Evolutionary conservation across 1,139 yeast genomes (phyloP), one percentile per base, ranked within the genome.

Genomic region (Yamadazyma triangularis): DNA sequence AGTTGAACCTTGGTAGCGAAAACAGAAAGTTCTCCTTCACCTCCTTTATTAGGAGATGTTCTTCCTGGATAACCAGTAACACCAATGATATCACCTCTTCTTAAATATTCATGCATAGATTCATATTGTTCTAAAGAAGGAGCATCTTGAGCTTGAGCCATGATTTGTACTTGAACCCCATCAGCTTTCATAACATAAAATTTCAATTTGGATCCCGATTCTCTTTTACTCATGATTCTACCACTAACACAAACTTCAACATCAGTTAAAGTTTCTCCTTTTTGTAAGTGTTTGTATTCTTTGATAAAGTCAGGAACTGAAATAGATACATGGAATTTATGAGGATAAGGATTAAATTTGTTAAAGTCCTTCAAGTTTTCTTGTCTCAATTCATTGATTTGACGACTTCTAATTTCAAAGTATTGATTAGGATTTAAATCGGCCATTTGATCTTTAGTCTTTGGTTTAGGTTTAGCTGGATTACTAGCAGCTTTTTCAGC

Each of bases 41-140:
- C 98, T 57, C 97, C 97, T 63, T 89, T 89, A 69, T 91, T 89
- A 48, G 98, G 98, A 40, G 83, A 77, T 40, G 98, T 91, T 68
- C 95, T 82, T 59, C 94, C 96, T 41, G 97, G 97, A 65, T 87
- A 89, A 51, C 98, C 98, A 50, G 73, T 79, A 47, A 91, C 89
- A 64, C 98, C 98, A 46, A 91, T 78, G 47, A 91, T 82, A 59
- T 91, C 98, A 68, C 98, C 98, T 73, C 98, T 84, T 71, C 91
- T 84, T 57, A 91, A 71, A 47, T 82, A 60, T 47, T 87, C 96
- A 60, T 91, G 97, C 73, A 86, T 80, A 47, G 73, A 70, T 54
- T 85, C 91, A 58, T 82, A 85, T 39, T 64, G 73, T 44, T 73
- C 77, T 24, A 64, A 67, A 39, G 70, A 73, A 31, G 62, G 66